Conservation (phyloP, 129 eudicot species). For the Cynara cardunculus region DNA sequence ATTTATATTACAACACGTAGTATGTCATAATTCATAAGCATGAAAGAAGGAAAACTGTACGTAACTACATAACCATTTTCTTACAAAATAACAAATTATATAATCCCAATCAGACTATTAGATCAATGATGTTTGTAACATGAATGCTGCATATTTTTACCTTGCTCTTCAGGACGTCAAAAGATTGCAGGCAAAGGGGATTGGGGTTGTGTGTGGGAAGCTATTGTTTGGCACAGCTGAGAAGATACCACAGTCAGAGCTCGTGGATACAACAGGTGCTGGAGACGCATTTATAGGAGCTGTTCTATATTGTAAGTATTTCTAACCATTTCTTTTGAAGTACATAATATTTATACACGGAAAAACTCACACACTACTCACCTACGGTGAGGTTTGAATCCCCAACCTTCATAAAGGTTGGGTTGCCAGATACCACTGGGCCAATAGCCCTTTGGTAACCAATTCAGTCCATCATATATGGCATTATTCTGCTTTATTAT, state of each 20-base stretch:
- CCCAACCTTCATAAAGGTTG: background rate
- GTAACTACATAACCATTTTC: background rate
- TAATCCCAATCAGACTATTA: background rate
- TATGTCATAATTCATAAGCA: background rate
- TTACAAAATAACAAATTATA: background rate
- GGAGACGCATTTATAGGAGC: constrained; percentile 97
- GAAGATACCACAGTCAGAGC: constrained; percentile 76
- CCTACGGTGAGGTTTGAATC: background rate
- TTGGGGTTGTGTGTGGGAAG: constrained; percentile 65
- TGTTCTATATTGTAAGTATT: constrained; percentile 67
- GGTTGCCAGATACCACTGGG: background rate
- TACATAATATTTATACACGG: background rate
- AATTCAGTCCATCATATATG: background rate
- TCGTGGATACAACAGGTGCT: constrained; percentile 97
- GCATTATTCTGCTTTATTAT: background rate
- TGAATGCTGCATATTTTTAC: background rate
- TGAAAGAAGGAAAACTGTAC: background rate
- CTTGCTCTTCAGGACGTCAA: constrained; percentile 36
- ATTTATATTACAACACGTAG: too few relatives aligned
- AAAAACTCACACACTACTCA: background rate
- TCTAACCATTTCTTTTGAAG: background rate
- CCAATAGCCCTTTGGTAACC: background rate
- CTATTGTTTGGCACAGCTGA: constrained; percentile 78
- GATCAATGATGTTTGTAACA: background rate
- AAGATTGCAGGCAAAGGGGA: constrained; percentile 56